Conservation (phyloP, 2,329 filamentous ascomycete genomes). For the Neofusicoccum laricinum region DNA sequence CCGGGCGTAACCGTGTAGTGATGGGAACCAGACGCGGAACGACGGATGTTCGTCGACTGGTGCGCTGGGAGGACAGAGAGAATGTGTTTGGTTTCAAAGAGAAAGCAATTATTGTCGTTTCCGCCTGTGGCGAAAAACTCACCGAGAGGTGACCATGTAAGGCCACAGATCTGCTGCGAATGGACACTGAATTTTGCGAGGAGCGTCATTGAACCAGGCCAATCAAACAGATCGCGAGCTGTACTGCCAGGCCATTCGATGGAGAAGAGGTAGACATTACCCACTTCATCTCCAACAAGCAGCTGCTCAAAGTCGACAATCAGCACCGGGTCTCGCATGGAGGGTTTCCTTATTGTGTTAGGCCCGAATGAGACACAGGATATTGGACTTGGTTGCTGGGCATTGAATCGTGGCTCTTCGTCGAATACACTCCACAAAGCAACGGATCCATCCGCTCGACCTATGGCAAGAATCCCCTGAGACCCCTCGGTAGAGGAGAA, state of each 20-base stretch:
- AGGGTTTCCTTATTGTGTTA: conserved; percentile 49
- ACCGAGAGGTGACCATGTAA: conserved; percentile 82
- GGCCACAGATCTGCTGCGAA: conserved; percentile 84
- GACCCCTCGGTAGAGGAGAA: conserved; percentile 79
- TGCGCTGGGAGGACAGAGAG: conserved; percentile 32
- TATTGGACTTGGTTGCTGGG: conserved; percentile 68
- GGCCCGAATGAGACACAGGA: conserved; percentile 83
- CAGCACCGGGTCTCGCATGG: conserved; percentile 47
- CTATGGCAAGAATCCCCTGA: conserved; percentile 80
- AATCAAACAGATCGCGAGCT: conserved; percentile 65
- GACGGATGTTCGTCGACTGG: conserved; percentile 24
- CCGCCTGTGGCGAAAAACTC: conserved; percentile 79
- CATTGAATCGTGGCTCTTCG: conserved; percentile 67
- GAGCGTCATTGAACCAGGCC: conserved; percentile 75
- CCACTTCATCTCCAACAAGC: conserved; percentile 78
- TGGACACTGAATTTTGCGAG: conserved; percentile 76
- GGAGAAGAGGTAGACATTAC: conserved; percentile 82
- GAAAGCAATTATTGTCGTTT: conserved; percentile 85
- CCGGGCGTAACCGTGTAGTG: conserved; percentile 33
- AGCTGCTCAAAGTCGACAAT: conserved; percentile 74
- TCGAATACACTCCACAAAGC: conserved; percentile 76
- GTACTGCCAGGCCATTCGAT: conserved; percentile 72
- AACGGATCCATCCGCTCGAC: conserved; percentile 73
- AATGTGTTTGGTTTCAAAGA: conserved; percentile 66
- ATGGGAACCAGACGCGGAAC: conserved; percentile 16